Base-by-base conservation (phyloP, 768 basidiomycete species). In the Suillus bovinus region DNA sequence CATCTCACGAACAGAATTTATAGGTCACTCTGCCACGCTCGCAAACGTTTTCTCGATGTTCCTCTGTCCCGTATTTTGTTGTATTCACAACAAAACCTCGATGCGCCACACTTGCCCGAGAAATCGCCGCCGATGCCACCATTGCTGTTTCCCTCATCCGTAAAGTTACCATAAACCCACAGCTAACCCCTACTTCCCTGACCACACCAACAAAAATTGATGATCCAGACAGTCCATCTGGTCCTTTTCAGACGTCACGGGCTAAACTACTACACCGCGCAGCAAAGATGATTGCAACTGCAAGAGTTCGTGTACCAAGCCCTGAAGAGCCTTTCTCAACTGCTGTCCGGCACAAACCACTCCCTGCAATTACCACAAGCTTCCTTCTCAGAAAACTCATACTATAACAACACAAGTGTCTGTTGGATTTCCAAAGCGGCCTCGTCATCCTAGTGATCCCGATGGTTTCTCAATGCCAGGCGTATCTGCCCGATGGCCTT, bases 401-500 rank as follows among this genome's bases (percentile, higher is more conserved):
- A 75, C 74, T 64, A 31, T 72, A 67, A 54, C 78, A 70, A 67
- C 71, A 74, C 56, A 72, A 77, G 78, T 91, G 49, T 82, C 77
- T 57, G 82, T 88, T 50, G 90, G 90, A 2, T 91, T 91, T 66
- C 86, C 87, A 20, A 91, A 90, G 65, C 84, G 88, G 20, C 87
- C 88, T 10, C 73, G 75, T 56, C 72, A 72, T 46, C 65, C 71
- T 42, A 72, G 77, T 47, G 63, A 71, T 44, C 83, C 84, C 67
- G 81, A 82, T 4, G 76, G 82, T 3, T n/a, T 63, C 84, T 58
- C 80, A 83, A 41, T 74, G 74, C 0, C 79, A 82, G 47, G 73
- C 78, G 9, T 68, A 80, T 20, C 78, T 88, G 36, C 89, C 90
- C 1, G 88, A 91, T 68, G 90, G 90, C 14, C 78, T 91, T 2